phyloP scores from a whole-genome alignment of 352 stramenopile species.

The Phytophthora constricta region DNA sequence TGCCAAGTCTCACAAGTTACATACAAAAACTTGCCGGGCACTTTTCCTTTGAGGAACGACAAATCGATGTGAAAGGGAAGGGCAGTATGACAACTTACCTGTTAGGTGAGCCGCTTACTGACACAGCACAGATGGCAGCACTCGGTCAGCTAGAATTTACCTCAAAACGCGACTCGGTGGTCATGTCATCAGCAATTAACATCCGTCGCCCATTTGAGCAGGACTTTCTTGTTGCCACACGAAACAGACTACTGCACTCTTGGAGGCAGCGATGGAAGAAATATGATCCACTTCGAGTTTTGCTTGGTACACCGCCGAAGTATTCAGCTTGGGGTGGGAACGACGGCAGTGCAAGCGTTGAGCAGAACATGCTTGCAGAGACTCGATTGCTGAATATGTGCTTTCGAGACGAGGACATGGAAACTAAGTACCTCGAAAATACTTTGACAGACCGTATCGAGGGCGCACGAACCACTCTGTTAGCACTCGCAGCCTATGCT shows the following conservation, averaged over 20 bases:
- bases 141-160: conserved; percentile 71
- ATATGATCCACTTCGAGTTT: conserved; percentile 60
- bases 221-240: conserved; percentile 58
- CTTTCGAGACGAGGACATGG: conserved; percentile 78
- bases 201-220: conserved; percentile 52
- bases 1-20: conserved; percentile 88
- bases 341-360: conserved; percentile 44
- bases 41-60: conserved; percentile 80
- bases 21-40: conserved; percentile 78
- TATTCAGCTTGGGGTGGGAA: conserved; percentile 45
- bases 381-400: conserved; percentile 64
- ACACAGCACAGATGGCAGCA: conserved; percentile 63
- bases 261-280: conserved; percentile 62
- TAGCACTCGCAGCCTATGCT: conserved; percentile 62
- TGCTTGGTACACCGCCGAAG: conserved; percentile 60
- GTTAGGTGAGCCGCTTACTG: conserved; percentile 72
- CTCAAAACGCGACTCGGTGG: conserved; percentile 65
- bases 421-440: conserved; percentile 74
- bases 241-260: conserved; percentile 57
- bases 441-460: conserved; percentile 70
- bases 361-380: conserved; percentile 73
- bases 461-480: conserved; percentile 64
- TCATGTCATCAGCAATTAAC: conserved; percentile 52
- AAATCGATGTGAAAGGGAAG: conserved; percentile 90
- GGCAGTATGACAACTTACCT: conserved; percentile 87